Base-by-base conservation (phyloP, 345 rosid species). In the Clarkia xantiana region DNA sequence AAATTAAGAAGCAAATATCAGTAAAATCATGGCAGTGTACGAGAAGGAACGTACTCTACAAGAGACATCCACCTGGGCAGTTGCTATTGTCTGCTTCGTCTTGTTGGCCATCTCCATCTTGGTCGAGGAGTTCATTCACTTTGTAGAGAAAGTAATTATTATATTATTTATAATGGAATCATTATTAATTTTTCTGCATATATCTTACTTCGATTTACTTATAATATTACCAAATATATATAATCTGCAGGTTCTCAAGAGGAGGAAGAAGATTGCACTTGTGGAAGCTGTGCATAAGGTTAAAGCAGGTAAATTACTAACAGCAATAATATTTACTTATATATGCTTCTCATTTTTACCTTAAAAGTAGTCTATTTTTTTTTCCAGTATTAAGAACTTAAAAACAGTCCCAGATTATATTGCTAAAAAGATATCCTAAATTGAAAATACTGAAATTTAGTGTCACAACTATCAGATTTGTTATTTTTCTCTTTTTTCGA, bases 231-330 rank as follows among this genome's bases (percentile, higher is more conserved):
- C n/a, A n/a, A n/a, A n/a, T n/a, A n/a, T n/a, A n/a, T n/a, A n/a
- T n/a, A n/a, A n/a, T 44, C 9, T 51, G 44, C 75, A 90, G 97
- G 74, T 82, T 78, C 62, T 90, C 36, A 66, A 67, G 51, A 79
- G 38, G 40, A 81, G 62, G 67, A 66, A 57, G 44, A 86, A 73
- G 55, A 73, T 66, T 56, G 82, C 93, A 71, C 59, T 83, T 1
- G 76, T 45, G 23, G 98, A 91, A 57, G 82, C 96, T 13, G 78
- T 91, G n/a, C 96, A 78, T 52, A 91, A 91, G 56, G 65, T 91
- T 14, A 91, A 91, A 69, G 74, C 86, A 66, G 97, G 97, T 89
- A 60, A 61, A 10, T 29, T 29, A 5, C 1, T 29, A 7, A 7
- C 8, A 7, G 25, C 25, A 22, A 5, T 5, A 22, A 22, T 29